Percentiles rank a stretch among this genome's conserved stretches.
Conservation (phyloP, 2,329 filamentous ascomycete genomes). For the Stachybotrys echinatus region DNA sequence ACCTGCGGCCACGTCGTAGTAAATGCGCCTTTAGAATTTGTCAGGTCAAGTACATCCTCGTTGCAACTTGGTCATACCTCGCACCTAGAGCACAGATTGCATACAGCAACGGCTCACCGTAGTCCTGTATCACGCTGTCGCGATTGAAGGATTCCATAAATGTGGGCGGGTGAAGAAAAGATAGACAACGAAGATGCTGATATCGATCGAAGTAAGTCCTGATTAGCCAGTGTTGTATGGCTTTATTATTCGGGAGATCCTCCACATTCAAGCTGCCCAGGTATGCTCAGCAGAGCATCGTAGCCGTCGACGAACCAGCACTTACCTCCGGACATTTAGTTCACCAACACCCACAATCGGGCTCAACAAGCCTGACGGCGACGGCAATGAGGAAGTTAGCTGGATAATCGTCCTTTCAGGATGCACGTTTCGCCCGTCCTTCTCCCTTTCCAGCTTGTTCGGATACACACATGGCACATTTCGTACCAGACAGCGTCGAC, state of each 20-base stretch:
- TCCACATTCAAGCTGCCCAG: constrained; percentile 12
- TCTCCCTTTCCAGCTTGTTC: constrained; percentile 6
- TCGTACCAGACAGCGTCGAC: constrained; percentile 17
- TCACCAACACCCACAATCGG: too few species aligned
- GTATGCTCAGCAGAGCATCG: too few species aligned
- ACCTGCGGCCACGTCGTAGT: too few species aligned
- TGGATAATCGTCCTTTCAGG: too few species aligned
- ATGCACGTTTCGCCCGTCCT: too few species aligned
- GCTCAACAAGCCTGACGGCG: too few species aligned
- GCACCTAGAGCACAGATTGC: constrained; percentile 17
- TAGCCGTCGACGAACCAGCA: too few species aligned
- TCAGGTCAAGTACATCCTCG: not conserved
- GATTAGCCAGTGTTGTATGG: constrained; percentile 8
- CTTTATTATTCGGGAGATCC: constrained; percentile 10
- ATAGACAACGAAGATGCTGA: constrained; percentile 15
- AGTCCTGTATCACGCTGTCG: constrained; percentile 12
- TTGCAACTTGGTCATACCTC: constrained; percentile 2
- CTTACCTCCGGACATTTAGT: too few species aligned
- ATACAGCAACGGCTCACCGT: constrained; percentile 16
- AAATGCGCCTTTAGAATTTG: not conserved
- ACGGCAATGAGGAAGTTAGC: too few species aligned
- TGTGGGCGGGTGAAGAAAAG: constrained; percentile 16
- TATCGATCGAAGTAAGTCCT: constrained; percentile 13
- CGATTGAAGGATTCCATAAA: constrained; percentile 17
- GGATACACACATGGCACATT: constrained; percentile 13